Evolutionary conservation across 2,329 filamentous ascomycete species (phyloP), one percentile per base, ranked within the genome.

Genomic region (Calonectria leucothoes): DNA sequence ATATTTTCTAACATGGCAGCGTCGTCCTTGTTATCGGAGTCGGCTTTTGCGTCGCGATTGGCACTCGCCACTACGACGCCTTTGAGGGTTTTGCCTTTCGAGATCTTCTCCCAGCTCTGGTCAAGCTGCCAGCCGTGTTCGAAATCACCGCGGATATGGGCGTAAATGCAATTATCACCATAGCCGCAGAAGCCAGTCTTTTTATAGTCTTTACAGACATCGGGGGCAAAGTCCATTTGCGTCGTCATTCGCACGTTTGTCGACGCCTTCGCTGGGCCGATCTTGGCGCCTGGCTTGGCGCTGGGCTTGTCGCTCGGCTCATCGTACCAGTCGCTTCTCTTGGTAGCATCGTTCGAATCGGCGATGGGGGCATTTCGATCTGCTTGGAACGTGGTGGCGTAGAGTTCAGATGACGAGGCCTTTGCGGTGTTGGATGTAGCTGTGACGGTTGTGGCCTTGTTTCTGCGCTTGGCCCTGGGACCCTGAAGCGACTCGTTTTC

Each of bases 91-190:
- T 92, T 93, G 63, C 90, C 94, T 80, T 94, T 96, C 11, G 92
- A 94, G 4, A 93, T 92, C 45, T 91, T 93, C 82, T 99, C 97
- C 97, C 97, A 99, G 61, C 98, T 96, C 66, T 91, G 90, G 83
- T 99, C 97, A 6, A 99, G 89, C 83, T 98, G 95, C 97, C 97
- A 99, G 3, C 97, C 97, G 82, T 96, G 94, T 79, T 96, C 95
- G 82, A 95, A 93, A 83, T 95, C 94, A 80, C 94, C 93, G 71
- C 95, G 88, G 6, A 91, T 91, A 81, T 97, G 94, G 0, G 95
- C 82, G 81, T 93, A 97, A 81, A 96, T 98, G 87, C 92, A 27
- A 86, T 94, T 77, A 14, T 84, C 82, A 0, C 82, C 82, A 20
- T 80, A 84, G 0, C 83, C 83, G 48, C 83, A 85, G n/a, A 78